Base-by-base conservation (phyloP, 768 basidiomycete genomes). In the Macrolepiota dolichaula region DNA sequence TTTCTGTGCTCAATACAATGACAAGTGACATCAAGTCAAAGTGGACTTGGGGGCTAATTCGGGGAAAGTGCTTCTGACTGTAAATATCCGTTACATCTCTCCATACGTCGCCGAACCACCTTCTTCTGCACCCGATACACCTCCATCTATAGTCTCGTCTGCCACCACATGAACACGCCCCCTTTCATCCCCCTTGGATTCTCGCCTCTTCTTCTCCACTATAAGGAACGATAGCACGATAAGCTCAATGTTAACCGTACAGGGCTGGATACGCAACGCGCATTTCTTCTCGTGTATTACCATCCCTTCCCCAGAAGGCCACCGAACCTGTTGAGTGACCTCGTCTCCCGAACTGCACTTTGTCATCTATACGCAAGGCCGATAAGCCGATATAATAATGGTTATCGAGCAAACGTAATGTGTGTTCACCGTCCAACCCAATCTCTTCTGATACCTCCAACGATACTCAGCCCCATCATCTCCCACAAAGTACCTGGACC, bases 201-300 rank as follows among this genome's bases (percentile, higher is more conserved):
- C n/a, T 27, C 36, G 2, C 44, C 81, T 72, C 66, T 81, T 81
- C 71, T 79, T 82, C 72, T 83, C 83, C 75, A 84, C 76, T 58
- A 86, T 77, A 57, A 85, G 64, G 63, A 84, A 85, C 17, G 85
- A 81, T 25, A 85, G 69, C 12, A 85, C 70, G 42, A 85, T 71
- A 51, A 85, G 72, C 69, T 85, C 83, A 58, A 82, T 73, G 66
- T 84, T 79, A 22, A 83, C 68, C 29, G 73, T 72, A 57, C 73
- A 76, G n/a, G 82, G 80, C 55, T 82, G 74, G 50, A 84, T 76
- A 46, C 72, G 71, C 25, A 85, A 75, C 24, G 76, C 72, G 44
- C 78, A 74, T 63, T 79, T 83, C 62, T 72, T 74, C 66, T 84
- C 76, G 22, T 79, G 80, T 4, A 76, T 74, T 64, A 84, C 84